Percentiles rank a stretch among this genome's conserved stretches.
Evolutionary conservation across 768 basidiomycete species (phyloP).

Genomic region (Serpula lacrymans): DNA sequence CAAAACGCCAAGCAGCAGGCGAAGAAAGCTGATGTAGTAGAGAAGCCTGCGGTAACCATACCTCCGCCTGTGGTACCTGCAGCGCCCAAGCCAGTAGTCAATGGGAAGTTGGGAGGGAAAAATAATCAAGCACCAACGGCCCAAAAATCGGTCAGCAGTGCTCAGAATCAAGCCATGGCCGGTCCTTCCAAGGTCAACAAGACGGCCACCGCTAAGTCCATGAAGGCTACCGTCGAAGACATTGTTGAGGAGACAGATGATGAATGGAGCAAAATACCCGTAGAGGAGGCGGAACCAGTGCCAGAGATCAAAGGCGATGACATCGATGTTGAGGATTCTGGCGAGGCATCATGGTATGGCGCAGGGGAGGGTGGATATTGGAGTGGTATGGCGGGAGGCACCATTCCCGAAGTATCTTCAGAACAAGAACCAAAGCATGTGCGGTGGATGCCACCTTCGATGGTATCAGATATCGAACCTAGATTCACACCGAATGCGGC

Average conservation of each 20-base stretch:
- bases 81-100: no score
- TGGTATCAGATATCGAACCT: no score
- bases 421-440: slow-evolving; percentile 22
- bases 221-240: slow-evolving; percentile 11
- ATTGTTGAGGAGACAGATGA: slow-evolving; percentile 11
- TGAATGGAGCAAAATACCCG: no score
- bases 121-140: no score
- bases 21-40: no score
- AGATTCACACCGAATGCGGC: no score
- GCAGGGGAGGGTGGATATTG: neutral
- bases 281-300: slow-evolving; percentile 9
- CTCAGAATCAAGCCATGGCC: no score
- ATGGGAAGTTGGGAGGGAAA: no score
- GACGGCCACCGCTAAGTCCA: neutral
- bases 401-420: slow-evolving; percentile 28
- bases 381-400: neutral
- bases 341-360: slow-evolving; percentile 20
- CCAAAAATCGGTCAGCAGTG: no score
- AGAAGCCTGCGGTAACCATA: no score
- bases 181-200: slow-evolving; percentile 17
- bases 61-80: no score
- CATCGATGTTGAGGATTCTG: slow-evolving; percentile 17
- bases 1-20: slow-evolving; percentile 11
- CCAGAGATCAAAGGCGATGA: no score
- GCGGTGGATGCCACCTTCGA: slow-evolving; percentile 25